Conservation (phyloP, 2,329 filamentous ascomycete genomes). For the Ophiostoma himal-ulmi region DNA sequence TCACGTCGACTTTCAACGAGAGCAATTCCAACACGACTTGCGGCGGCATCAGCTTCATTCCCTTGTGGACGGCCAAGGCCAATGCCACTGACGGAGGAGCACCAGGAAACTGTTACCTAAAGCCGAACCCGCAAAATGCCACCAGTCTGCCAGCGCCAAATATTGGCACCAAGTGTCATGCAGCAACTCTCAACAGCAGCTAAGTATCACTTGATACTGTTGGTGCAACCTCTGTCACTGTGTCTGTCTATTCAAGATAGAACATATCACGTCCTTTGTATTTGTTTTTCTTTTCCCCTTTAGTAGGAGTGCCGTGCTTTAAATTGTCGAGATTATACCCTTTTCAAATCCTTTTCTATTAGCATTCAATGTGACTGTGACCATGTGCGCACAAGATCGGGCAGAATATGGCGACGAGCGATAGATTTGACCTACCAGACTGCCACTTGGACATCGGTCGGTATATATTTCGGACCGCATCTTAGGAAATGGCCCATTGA, state of each 20-base stretch:
- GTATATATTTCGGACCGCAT: no score
- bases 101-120: constrained; percentile 44
- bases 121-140: constrained; percentile 35
- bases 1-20: constrained; percentile 19
- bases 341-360: no score
- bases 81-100: constrained; percentile 33
- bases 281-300: no score
- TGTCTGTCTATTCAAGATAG: neutral
- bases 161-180: constrained; percentile 36
- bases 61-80: constrained; percentile 38
- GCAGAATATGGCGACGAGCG: no score
- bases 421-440: no score
- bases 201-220: neutral
- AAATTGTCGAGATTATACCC: no score
- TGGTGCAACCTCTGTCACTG: neutral
- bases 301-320: no score
- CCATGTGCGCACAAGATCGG: no score
- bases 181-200: constrained; percentile 27
- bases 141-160: constrained; percentile 31
- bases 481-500: no score
- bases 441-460: no score
- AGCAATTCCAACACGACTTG: constrained; percentile 35
- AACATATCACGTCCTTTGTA: no score
- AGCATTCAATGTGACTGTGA: no score
- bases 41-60: constrained; percentile 39